Percentiles rank a stretch among this genome's conserved stretches.
Conservation (phyloP, 2,329 filamentous ascomycete genomes). For the Epichloe scottii region DNA sequence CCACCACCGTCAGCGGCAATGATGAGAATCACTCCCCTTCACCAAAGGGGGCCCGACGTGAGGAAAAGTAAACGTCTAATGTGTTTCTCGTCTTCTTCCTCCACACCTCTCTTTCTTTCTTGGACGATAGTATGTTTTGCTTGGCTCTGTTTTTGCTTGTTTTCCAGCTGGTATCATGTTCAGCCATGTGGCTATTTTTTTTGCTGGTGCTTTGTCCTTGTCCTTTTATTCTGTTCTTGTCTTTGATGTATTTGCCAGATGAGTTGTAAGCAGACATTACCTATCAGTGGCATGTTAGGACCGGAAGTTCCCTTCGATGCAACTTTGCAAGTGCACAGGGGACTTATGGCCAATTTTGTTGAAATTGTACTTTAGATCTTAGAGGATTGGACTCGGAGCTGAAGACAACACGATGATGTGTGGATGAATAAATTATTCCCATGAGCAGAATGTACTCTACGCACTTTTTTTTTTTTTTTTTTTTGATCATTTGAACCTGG, state of each 20-base stretch:
- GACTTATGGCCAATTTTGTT: conserved; percentile 17
- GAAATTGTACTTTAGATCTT: conserved; percentile 29
- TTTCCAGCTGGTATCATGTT: conserved; percentile 7
- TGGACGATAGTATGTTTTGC: conserved; percentile 7
- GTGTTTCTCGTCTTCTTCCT: background rate
- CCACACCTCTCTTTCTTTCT: conserved; percentile 1
- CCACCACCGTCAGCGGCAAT: conserved; percentile 18
- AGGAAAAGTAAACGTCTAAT: conserved; percentile 13
- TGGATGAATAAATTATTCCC: conserved; percentile 13
- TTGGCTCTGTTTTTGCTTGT: conserved; percentile 6
- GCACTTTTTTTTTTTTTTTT: background rate
- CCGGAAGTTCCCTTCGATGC: conserved; percentile 11
- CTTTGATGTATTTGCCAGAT: conserved; percentile 6
- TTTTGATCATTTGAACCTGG: background rate
- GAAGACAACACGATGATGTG: background rate
- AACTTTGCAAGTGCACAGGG: conserved; percentile 4
- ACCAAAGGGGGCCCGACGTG: conserved; percentile 28
- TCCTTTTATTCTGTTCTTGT: conserved; percentile 8
- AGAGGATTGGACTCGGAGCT: conserved; percentile 2
- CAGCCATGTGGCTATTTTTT: conserved; percentile 8
- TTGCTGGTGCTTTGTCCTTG: conserved; percentile 4
- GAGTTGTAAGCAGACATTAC: conserved; percentile 13
- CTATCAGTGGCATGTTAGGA: conserved; percentile 24
- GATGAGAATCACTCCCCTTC: conserved; percentile 37
- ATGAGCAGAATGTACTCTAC: background rate